A percentile compares a stretch with the other conserved stretches of the same genome.
These are phyloP conservation scores for Cercospora sojina DNA, from an alignment of 2,329 filamentous ascomycete species.

Conservation along the genomic window DNA sequence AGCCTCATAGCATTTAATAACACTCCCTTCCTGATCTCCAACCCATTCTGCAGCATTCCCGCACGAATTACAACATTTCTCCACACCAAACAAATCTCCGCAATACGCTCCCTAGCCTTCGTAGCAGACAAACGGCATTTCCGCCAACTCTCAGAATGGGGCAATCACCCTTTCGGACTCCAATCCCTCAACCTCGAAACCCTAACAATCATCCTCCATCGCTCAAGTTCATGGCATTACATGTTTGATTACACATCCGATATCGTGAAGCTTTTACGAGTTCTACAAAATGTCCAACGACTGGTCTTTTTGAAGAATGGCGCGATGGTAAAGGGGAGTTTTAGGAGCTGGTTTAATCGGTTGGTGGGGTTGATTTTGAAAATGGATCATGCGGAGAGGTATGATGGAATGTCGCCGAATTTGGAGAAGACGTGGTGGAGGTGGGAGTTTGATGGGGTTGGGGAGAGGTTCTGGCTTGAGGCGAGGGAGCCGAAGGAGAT, in stretches of 20 bases:
- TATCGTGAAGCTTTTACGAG: constrained; percentile 38
- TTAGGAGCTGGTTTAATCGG: constrained; percentile 42
- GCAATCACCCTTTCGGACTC: constrained; percentile 36
- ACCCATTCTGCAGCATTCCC: constrained; percentile 37
- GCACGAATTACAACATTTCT: constrained; percentile 29
- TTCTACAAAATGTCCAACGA: constrained; percentile 36
- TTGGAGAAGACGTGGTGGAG: constrained; percentile 43
- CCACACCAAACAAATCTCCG: constrained; percentile 31
- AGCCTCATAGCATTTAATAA: constrained; percentile 37
- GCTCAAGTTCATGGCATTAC: constrained; percentile 38
- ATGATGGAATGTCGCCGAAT: constrained; percentile 36
- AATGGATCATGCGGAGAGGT: constrained; percentile 44
- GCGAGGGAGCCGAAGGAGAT: constrained; percentile 33
- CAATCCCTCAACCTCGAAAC: constrained; percentile 36
- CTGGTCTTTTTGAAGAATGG: constrained; percentile 40
- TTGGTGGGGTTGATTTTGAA: constrained; percentile 44
- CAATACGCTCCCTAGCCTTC: constrained; percentile 38
- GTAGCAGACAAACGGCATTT: constrained; percentile 37
- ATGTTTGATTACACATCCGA: constrained; percentile 38
- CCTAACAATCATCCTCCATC: constrained; percentile 37
- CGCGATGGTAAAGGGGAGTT: constrained; percentile 39
- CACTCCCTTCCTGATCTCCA: constrained; percentile 40
- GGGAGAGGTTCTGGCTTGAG: constrained; percentile 36
- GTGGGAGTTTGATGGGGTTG: constrained; percentile 38
- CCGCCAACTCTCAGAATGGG: constrained; percentile 37